A percentile compares a stretch with the other conserved stretches of the same genome.
Evolutionary conservation across 257 asterid species (phyloP).

Genomic region (Petunia axillaris): DNA sequence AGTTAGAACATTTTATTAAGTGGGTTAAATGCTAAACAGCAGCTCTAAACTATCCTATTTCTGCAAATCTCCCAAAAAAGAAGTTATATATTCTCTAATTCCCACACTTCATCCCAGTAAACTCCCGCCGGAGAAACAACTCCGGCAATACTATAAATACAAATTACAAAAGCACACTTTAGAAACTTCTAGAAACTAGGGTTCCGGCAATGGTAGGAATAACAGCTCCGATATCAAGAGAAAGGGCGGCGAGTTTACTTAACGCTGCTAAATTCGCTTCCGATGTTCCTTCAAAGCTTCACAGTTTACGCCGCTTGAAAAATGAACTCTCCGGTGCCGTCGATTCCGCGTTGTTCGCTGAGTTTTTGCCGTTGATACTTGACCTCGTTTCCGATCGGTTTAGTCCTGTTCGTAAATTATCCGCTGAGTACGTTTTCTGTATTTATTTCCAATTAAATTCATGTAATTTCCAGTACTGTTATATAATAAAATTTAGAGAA

Average conservation of each 20-base stretch:
- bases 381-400: constrained; percentile 66
- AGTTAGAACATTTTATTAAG: too few relatives aligned
- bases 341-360: constrained; percentile 41
- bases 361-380: constrained; percentile 58
- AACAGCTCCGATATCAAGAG: constrained; percentile 56
- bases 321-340: constrained; percentile 63
- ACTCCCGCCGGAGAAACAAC: not conserved
- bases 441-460: not conserved
- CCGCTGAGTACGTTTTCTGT: constrained; percentile 63
- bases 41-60: too few relatives aligned
- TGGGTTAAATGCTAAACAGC: too few relatives aligned
- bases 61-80: too few relatives aligned
- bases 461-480: too few relatives aligned
- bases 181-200: constrained; percentile 28
- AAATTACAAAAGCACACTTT: too few relatives aligned
- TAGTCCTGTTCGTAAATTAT: constrained; percentile 78
- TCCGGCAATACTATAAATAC: not conserved
- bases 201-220: constrained; percentile 50
- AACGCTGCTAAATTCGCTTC: constrained; percentile 50
- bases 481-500: too few relatives aligned
- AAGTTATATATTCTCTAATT: not conserved
- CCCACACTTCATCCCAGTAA: not conserved
- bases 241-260: constrained; percentile 55
- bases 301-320: constrained; percentile 60
- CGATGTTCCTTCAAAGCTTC: constrained; percentile 62